phyloP scores from a whole-genome alignment of 2,329 filamentous ascomycete genomes.

The Cladophialophora immunda region DNA sequence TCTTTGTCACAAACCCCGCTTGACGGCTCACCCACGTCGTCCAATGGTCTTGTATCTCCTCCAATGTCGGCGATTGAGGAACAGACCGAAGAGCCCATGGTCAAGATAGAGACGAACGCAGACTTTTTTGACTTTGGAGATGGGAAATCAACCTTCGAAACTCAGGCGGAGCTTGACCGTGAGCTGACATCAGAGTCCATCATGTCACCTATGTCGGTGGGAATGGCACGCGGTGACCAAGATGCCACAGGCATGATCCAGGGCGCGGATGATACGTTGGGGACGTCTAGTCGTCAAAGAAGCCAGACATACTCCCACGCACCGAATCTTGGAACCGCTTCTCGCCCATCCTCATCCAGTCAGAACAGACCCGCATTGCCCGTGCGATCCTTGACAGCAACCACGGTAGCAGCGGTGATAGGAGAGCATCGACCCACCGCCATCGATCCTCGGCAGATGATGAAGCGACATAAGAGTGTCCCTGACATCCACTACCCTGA shows the following conservation, averaged over 20 bases:
- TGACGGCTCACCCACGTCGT: slow-evolving; percentile 77
- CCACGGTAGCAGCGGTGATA: slow-evolving; percentile 24
- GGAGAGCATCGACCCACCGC: slow-evolving; percentile 41
- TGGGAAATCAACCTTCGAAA: slow-evolving; percentile 67
- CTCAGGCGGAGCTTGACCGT: slow-evolving; percentile 65
- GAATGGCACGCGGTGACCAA: slow-evolving; percentile 25
- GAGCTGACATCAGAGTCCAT: slow-evolving; percentile 41
- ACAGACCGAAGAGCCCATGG: slow-evolving; percentile 58
- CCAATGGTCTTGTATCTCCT: slow-evolving; percentile 71
- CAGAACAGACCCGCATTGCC: slow-evolving; percentile 38
- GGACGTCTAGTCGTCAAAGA: slow-evolving; percentile 76
- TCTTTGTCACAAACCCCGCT: slow-evolving; percentile 70
- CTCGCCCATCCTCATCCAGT: slow-evolving; percentile 58
- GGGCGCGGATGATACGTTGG: slow-evolving; percentile 49
- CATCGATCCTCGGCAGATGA: slow-evolving; percentile 46
- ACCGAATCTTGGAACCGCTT: slow-evolving; percentile 16
- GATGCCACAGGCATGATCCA: slow-evolving; percentile 16
- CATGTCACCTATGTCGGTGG: slow-evolving; percentile 32
- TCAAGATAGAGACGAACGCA: slow-evolving; percentile 67
- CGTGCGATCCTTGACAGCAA: slow-evolving; percentile 41
- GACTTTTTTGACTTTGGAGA: slow-evolving; percentile 68
- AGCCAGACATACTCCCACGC: slow-evolving; percentile 86
- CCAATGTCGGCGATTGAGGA: slow-evolving; percentile 74
- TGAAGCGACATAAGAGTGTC: slow-evolving; percentile 56
- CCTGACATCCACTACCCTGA: slow-evolving; percentile 55